Evolutionary conservation across 441 rosid species (phyloP).

Genomic region (Eruca vesicaria): DNA sequence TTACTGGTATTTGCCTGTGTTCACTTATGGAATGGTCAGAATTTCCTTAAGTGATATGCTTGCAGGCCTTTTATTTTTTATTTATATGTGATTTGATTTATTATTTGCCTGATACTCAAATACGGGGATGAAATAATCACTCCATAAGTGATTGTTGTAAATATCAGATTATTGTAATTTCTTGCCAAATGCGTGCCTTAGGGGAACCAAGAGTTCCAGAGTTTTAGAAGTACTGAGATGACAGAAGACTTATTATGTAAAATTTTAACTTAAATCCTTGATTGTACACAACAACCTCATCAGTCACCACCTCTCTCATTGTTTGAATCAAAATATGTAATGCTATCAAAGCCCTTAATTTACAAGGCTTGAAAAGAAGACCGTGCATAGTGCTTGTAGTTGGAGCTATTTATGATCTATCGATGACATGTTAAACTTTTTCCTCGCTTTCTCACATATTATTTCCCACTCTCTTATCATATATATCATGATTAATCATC

Average conservation of each 20-base stretch:
- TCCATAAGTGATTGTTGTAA: too few relatives aligned
- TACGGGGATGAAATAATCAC: not conserved
- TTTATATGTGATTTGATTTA: too few relatives aligned
- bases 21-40: too few relatives aligned
- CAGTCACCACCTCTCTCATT: not conserved
- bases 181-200: not conserved
- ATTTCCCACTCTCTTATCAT: conserved; percentile 6
- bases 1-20: too few relatives aligned
- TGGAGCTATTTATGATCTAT: conserved; percentile 19
- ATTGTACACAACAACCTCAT: not conserved
- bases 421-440: not conserved
- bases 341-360: not conserved
- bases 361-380: not conserved
- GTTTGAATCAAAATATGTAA: not conserved
- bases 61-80: too few relatives aligned
- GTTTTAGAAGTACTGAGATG: not conserved
- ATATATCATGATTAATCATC: conserved; percentile 22
- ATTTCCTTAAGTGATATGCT: too few relatives aligned
- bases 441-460: not conserved
- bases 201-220: not conserved
- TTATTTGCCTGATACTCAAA: not conserved
- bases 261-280: not conserved
- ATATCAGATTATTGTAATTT: too few relatives aligned
- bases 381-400: conserved; percentile 10
- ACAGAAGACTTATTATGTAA: not conserved